phyloP scores from a whole-genome alignment of 208 protist species.

The Zelonia costaricensis region DNA sequence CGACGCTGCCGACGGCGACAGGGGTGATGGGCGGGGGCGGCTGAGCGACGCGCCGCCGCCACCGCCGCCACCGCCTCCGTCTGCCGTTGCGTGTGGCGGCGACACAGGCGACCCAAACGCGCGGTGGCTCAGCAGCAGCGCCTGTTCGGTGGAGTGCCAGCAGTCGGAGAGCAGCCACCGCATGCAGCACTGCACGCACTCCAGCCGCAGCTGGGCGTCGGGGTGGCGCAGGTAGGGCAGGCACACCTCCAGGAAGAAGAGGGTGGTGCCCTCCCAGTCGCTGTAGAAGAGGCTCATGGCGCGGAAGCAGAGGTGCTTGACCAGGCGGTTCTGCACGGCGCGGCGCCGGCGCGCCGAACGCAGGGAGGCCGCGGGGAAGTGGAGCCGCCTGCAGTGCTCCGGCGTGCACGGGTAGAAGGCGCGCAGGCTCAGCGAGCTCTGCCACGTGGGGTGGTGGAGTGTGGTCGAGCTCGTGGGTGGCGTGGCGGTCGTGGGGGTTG shows the following conservation, averaged over 20 bases:
- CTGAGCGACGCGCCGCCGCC: no score
- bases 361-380: background rate
- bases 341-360: constrained; percentile 7
- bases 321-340: constrained; percentile 21
- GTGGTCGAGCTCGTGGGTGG: background rate
- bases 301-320: constrained; percentile 72
- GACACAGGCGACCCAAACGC: background rate
- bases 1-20: background rate
- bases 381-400: background rate
- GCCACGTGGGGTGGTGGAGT: constrained; percentile 5
- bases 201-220: constrained; percentile 54
- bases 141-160: constrained; percentile 21
- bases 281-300: constrained; percentile 53
- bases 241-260: constrained; percentile 72
- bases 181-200: constrained; percentile 64
- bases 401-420: background rate
- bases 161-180: constrained; percentile 41
- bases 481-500: background rate
- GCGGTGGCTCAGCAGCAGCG: constrained; percentile 2
- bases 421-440: background rate
- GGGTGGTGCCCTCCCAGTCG: constrained; percentile 52
- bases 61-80: background rate
- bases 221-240: constrained; percentile 68
- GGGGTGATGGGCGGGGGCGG: background rate
- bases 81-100: background rate